These are phyloP conservation scores for Ophiosphaerella korrae DNA, from an alignment of 2,329 filamentous ascomycete genomes.

Conservation along the genomic window DNA sequence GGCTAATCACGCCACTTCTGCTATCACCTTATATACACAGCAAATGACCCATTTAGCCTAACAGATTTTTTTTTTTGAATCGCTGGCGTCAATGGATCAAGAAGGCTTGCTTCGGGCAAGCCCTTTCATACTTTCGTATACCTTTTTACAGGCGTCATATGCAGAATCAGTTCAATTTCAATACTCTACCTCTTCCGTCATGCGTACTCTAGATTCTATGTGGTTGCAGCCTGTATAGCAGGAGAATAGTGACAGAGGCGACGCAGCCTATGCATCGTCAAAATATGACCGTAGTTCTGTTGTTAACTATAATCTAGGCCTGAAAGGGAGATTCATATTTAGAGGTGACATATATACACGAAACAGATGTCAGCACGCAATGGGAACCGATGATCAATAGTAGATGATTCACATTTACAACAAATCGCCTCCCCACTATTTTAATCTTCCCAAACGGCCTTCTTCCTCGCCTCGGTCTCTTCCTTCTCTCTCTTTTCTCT, in stretches of 20 bases:
- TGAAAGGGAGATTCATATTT: too few relatives aligned
- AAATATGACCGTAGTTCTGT: too few relatives aligned
- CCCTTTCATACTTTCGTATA: slow-evolving; percentile 31
- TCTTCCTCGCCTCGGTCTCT: slow-evolving; percentile 74
- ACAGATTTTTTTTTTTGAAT: slow-evolving; percentile 27
- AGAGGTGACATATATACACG: too few relatives aligned
- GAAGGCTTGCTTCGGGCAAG: slow-evolving; percentile 23
- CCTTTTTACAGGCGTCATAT: slow-evolving; percentile 22
- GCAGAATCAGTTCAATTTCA: not conserved
- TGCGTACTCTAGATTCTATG: too few relatives aligned
- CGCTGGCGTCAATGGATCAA: slow-evolving; percentile 34
- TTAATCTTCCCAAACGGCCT: slow-evolving; percentile 80
- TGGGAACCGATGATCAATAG: not conserved
- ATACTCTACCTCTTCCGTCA: too few relatives aligned
- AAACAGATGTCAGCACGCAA: too few relatives aligned
- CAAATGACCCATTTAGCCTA: slow-evolving; percentile 4
- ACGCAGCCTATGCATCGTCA: too few relatives aligned
- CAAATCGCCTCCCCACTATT: not conserved
- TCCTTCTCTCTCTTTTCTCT: slow-evolving; percentile 67
- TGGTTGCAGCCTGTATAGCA: too few relatives aligned
- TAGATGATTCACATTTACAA: not conserved
- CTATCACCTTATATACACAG: not conserved
- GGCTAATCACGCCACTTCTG: not conserved
- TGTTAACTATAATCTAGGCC: too few relatives aligned
- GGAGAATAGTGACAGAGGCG: too few relatives aligned